Evolutionary conservation across 257 asterid genomes (phyloP).

Genomic region (Misopates orontium): DNA sequence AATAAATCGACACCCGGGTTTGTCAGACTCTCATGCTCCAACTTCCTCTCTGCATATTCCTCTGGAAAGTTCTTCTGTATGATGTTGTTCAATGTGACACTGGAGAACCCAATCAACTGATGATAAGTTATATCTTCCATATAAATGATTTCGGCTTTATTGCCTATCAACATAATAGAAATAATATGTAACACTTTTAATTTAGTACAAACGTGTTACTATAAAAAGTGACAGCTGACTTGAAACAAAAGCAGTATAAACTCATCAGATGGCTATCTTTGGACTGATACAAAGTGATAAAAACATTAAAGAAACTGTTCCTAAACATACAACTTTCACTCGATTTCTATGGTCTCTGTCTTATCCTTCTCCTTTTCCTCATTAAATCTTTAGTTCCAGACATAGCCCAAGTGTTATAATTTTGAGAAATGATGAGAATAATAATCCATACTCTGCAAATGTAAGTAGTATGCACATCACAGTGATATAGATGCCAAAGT

Average conservation of each 20-base stretch:
- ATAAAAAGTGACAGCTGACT: conserved; percentile 12
- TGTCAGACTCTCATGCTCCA: conserved; percentile 68
- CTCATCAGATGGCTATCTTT: neutral
- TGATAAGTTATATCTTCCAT: conserved; percentile 23
- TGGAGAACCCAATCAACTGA: conserved; percentile 40
- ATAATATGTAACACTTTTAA: conserved; percentile 1
- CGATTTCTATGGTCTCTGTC: neutral
- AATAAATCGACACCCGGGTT: conserved; percentile 74
- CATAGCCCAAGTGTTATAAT: neutral
- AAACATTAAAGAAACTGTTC: neutral
- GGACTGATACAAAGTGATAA: neutral
- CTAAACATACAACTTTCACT: neutral
- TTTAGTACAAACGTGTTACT: neutral
- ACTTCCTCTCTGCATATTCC: conserved; percentile 83
- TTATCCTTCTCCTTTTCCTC: neutral
- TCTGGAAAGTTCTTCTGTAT: conserved; percentile 89
- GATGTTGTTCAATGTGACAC: conserved; percentile 92
- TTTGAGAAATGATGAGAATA: neutral
- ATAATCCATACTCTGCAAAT: neutral
- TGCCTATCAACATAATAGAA: neutral
- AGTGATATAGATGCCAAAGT: neutral
- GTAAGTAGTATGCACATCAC: conserved; percentile 2
- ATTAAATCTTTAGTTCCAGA: neutral
- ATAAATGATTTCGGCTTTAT: conserved; percentile 2
- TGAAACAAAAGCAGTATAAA: conserved; percentile 4